phyloP scores from a whole-genome alignment of 495 filamentous ascomycete species.

The Astrocystis sublimbata region DNA sequence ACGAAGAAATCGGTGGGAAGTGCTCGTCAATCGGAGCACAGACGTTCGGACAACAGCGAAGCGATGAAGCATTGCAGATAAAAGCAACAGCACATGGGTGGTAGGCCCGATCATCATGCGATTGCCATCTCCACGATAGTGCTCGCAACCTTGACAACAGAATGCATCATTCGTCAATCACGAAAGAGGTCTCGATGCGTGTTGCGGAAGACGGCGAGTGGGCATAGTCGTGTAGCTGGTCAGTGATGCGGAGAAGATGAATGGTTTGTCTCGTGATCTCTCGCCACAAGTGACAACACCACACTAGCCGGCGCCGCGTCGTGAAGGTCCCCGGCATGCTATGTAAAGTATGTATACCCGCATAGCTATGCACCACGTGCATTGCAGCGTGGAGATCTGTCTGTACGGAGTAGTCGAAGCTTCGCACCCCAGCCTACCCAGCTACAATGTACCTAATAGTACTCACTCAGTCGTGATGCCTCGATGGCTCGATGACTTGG shows the following conservation, averaged over 20 bases:
- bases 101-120: constrained; percentile 8
- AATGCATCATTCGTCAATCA: constrained; percentile 13
- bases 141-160: constrained; percentile 9
- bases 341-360: constrained; percentile 14
- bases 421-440: too few species aligned
- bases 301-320: constrained; percentile 15
- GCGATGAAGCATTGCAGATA: constrained; percentile 10
- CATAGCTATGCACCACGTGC: constrained; percentile 18
- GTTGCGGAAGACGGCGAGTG: not conserved
- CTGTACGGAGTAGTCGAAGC: too few species aligned
- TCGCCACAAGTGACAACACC: constrained; percentile 14
- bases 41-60: constrained; percentile 9
- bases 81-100: too few species aligned
- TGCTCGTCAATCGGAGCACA: not conserved
- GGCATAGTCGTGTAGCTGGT: constrained; percentile 8
- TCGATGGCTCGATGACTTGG: too few species aligned
- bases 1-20: too few species aligned
- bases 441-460: too few species aligned
- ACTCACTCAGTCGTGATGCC: too few species aligned
- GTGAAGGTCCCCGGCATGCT: constrained; percentile 14
- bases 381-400: too few species aligned
- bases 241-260: constrained; percentile 6
- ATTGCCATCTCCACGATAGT: not conserved
- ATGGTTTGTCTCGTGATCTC: constrained; percentile 10
- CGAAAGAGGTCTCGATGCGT: constrained; percentile 16